Evolutionary conservation across 2,329 filamentous ascomycete genomes (phyloP).

Genomic region (Tolypocladium nubicola): DNA sequence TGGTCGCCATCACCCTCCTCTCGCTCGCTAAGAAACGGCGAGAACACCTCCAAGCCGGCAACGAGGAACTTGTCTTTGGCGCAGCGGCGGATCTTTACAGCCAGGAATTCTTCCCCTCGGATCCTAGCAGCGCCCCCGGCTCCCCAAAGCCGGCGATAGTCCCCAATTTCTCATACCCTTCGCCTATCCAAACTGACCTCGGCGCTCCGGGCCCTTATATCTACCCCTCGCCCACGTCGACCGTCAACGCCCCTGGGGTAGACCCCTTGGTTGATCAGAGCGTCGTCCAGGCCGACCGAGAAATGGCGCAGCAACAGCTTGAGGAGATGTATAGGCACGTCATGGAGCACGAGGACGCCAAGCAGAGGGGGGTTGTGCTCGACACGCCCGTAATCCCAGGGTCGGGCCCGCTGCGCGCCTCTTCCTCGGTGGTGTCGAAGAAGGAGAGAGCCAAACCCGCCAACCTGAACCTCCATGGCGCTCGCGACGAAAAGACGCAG

Average conservation of each 20-base stretch:
- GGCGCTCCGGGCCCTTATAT: slow-evolving; percentile 28
- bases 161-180: slow-evolving; percentile 42
- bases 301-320: slow-evolving; percentile 70
- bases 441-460: slow-evolving; percentile 39
- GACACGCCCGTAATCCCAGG: slow-evolving; percentile 27
- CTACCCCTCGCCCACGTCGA: slow-evolving; percentile 35
- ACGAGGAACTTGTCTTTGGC: slow-evolving; percentile 38
- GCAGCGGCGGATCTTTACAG: slow-evolving; percentile 11
- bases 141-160: slow-evolving; percentile 15
- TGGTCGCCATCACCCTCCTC: slow-evolving; percentile 59
- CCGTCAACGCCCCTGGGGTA: slow-evolving; percentile 41
- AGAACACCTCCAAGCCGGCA: slow-evolving; percentile 39
- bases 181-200: slow-evolving; percentile 26
- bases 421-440: slow-evolving; percentile 22
- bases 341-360: slow-evolving; percentile 74
- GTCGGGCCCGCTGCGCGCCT: slow-evolving; percentile 13
- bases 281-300: slow-evolving; percentile 63
- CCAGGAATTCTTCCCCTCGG: slow-evolving; percentile 7
- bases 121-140: slow-evolving; percentile 2
- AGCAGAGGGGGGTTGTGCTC: slow-evolving; percentile 42
- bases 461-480: slow-evolving; percentile 34
- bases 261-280: slow-evolving; percentile 66
- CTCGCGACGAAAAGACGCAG: slow-evolving; percentile 37
- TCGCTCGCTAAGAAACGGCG: slow-evolving; percentile 46
- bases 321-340: slow-evolving; percentile 87